Evolutionary conservation across 352 stramenopile genomes (phyloP).

Genomic region (Blastocystis sp.): DNA sequence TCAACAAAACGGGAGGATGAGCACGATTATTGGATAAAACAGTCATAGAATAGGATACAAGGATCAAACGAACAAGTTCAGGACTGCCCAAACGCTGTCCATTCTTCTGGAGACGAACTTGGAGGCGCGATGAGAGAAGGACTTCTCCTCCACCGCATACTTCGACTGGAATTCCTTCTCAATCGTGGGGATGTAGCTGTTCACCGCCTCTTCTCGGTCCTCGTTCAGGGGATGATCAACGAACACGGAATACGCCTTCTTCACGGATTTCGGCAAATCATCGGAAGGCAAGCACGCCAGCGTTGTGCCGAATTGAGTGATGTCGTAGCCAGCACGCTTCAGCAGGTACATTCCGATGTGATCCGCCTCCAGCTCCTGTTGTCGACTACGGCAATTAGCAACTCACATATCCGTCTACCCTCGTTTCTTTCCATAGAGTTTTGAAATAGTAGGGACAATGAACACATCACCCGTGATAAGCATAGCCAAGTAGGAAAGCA

Average conservation of each 20-base stretch:
- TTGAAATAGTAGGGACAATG: neutral
- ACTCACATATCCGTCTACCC: neutral
- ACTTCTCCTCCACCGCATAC: neutral
- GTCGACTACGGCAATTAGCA: neutral
- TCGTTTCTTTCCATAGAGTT: neutral
- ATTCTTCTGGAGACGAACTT: neutral
- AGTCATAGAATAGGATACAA: too few relatives aligned
- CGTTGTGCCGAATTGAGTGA: neutral
- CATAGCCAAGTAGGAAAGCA: too few relatives aligned
- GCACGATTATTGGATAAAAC: too few relatives aligned
- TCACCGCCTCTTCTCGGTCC: neutral
- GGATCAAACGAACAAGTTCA: neutral
- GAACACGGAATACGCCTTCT: neutral
- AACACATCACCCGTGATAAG: too few relatives aligned
- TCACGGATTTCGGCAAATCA: neutral
- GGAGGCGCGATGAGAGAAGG: neutral
- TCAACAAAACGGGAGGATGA: too few relatives aligned
- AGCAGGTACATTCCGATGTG: neutral
- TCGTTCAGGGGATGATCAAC: neutral
- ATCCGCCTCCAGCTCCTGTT: slow-evolving; percentile 6
- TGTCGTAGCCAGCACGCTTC: slow-evolving; percentile 36
- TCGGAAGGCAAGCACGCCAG: neutral
- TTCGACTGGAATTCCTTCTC: neutral
- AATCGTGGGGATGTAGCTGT: neutral
- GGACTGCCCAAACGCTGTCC: neutral